Evolutionary conservation across 768 basidiomycete species (phyloP).

Genomic region (Termitomyces sp.): DNA sequence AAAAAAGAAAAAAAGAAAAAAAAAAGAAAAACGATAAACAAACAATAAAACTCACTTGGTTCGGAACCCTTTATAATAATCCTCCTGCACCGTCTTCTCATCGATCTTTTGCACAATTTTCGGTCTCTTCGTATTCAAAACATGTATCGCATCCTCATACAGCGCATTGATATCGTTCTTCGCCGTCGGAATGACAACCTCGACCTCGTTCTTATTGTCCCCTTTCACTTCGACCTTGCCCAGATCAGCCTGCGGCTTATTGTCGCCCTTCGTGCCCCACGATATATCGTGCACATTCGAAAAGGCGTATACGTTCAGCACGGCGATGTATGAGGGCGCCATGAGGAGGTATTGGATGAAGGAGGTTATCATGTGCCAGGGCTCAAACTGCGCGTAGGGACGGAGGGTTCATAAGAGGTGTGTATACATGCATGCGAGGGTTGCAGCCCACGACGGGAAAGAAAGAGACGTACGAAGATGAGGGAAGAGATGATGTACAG

Average conservation of each 20-base stretch:
- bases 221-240: slow-evolving; percentile 40
- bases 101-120: slow-evolving; percentile 65
- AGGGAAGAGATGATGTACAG: slow-evolving; percentile 81
- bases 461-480: slow-evolving; percentile 65
- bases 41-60: slow-evolving; percentile 81
- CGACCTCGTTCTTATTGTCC: slow-evolving; percentile 69
- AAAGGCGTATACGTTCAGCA: slow-evolving; percentile 90
- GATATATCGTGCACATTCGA: slow-evolving; percentile 89
- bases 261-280: slow-evolving; percentile 96
- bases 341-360: slow-evolving; percentile 91
- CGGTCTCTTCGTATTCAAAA: slow-evolving; percentile 73
- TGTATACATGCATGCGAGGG: too few species aligned
- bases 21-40: background rate
- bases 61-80: slow-evolving; percentile 85
- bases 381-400: slow-evolving; percentile 61
- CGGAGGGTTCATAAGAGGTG: background rate
- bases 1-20: background rate
- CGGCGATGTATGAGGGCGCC: slow-evolving; percentile 91
- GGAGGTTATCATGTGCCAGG: slow-evolving; percentile 98
- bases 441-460: background rate
- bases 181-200: slow-evolving; percentile 79
- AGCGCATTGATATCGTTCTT: slow-evolving; percentile 86
- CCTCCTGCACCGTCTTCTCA: slow-evolving; percentile 61
- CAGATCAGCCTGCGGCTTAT: slow-evolving; percentile 78
- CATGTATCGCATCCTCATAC: slow-evolving; percentile 88